Base-by-base conservation (phyloP, 805 yeast species). In the Metschnikowia peoriensis region DNA sequence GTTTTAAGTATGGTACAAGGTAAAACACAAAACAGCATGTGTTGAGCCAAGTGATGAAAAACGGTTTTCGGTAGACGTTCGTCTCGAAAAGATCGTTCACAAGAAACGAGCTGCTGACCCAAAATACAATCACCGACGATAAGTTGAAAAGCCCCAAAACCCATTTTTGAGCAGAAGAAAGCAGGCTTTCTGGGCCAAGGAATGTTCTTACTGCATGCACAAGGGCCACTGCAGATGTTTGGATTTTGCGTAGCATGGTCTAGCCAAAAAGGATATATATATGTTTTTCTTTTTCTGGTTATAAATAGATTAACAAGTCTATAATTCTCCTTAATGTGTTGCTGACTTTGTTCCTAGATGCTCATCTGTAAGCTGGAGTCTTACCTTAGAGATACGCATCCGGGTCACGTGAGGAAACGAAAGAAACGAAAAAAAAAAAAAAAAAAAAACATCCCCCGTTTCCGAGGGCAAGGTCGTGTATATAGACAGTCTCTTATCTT, bases 51-150 rank as follows among this genome's bases (percentile, higher is more conserved):
- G 99, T 94, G 60, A 94, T 88, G 56, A 92, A 81, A 65, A 90
- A 92, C 15, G 99, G 99, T 69, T 94, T 94, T 45, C 90, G 71
- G 67, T 90, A 94, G 28, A 78, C 72, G 52, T 79, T 81, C 44
- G 80, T 78, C 59, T 85, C 90, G 60, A 89, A 87, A 40, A 89
- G 73, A 41, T 83, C 85, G 67, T 89, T 91, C 38, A 94, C 86
- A 44, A 93, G 68, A 60, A 91, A 93, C 4, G 96, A 89, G 4
- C 97, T 89, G 38, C 87, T 71, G 10, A 94, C 97, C 99, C 99
- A 93, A 27, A 90, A 79, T 1, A 88, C 66, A 28, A 93, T 89
- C 43, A 92, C 98, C 42, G 87, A 74, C 1, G 82, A 76, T 27
- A 92, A 77, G 70, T 89, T 81, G 22, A 85, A 59, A 22, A 93